These are phyloP conservation scores for Castanea mollissima DNA, from an alignment of 306 rosid species.

Conservation along the genomic window DNA sequence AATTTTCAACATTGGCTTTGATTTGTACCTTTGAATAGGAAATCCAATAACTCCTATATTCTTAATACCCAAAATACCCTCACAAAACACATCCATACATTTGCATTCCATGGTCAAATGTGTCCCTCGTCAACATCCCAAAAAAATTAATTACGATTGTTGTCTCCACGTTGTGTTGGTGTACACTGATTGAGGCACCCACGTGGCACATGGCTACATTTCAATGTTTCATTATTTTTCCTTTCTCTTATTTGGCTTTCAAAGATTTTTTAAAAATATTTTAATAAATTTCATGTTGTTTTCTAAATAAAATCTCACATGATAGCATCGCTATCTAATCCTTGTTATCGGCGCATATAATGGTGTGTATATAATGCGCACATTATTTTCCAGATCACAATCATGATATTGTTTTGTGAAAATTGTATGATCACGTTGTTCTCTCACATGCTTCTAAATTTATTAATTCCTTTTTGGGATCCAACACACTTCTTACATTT, in stretches of 20 bases:
- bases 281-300: neutral
- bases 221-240: neutral
- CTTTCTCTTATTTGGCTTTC: neutral
- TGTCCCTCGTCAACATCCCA: neutral
- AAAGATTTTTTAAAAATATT: neutral
- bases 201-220: constrained; percentile 46
- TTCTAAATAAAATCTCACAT: constrained; percentile 32
- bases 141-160: neutral
- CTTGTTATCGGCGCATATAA: constrained; percentile 46
- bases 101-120: neutral
- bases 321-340: constrained; percentile 43
- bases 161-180: constrained; percentile 44
- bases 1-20: constrained; percentile 13
- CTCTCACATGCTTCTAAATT: constrained; percentile 32
- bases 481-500: constrained; percentile 18
- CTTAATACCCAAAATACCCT: constrained; percentile 18
- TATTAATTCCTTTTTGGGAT: constrained; percentile 20
- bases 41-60: neutral
- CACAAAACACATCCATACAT: neutral
- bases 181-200: constrained; percentile 25
- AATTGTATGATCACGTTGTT: constrained; percentile 21
- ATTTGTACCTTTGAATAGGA: constrained; percentile 15
- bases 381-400: constrained; percentile 15
- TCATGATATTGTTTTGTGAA: neutral
- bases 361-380: constrained; percentile 26